phyloP scores from a whole-genome alignment of 441 rosid genomes.

The Brassica hybrid region DNA sequence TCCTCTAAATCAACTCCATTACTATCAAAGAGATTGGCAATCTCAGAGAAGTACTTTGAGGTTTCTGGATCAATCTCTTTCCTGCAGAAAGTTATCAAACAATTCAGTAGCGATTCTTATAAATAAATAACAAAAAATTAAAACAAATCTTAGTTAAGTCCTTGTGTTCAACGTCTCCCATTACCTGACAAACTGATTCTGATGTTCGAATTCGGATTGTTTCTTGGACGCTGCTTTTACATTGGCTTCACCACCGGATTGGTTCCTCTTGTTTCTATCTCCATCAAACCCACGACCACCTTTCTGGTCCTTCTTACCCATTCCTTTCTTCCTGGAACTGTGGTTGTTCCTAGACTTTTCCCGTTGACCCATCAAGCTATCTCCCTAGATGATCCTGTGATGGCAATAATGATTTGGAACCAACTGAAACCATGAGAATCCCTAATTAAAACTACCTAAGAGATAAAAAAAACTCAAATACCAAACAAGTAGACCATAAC shows the following conservation, averaged over 20 bases:
- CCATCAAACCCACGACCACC: conserved; percentile 53
- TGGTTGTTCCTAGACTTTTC: conserved; percentile 49
- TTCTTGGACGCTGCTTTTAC: conserved; percentile 43
- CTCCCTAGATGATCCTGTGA: conserved; percentile 39
- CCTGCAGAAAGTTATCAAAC: conserved; percentile 48
- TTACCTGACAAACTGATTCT: conserved; percentile 62
- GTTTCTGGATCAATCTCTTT: conserved; percentile 89
- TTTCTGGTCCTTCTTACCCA: conserved; percentile 56
- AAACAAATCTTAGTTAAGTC: background rate
- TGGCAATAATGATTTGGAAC: conserved; percentile 54
- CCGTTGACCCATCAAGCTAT: conserved; percentile 57
- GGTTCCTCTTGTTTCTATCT: conserved; percentile 47
- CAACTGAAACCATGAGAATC: conserved; percentile 59
- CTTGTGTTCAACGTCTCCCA: background rate
- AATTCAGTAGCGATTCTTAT: conserved; percentile 8
- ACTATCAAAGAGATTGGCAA: conserved; percentile 83
- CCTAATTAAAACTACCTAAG: background rate
- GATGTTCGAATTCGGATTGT: conserved; percentile 50
- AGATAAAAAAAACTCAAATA: background rate
- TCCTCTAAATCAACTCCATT: conserved; percentile 79
- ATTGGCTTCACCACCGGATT: conserved; percentile 35
- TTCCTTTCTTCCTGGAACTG: conserved; percentile 48
- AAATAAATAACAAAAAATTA: background rate
- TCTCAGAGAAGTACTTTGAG: conserved; percentile 80
- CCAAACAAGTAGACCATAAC: conserved; percentile 2